Evolutionary conservation across 2,329 filamentous ascomycete genomes (phyloP).

Genomic region (Aspergillus sp.): DNA sequence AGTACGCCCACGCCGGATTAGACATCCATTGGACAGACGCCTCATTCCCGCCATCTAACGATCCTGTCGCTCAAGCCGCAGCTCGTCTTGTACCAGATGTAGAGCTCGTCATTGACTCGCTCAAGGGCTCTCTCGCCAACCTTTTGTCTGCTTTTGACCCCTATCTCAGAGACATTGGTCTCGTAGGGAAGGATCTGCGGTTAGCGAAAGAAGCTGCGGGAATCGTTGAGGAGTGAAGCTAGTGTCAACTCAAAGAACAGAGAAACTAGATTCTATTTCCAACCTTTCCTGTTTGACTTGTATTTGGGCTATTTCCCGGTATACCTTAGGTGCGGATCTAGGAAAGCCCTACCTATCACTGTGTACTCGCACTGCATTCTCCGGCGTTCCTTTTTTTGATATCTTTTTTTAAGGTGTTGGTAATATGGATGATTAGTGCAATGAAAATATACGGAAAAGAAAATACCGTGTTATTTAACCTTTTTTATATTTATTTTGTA

Average conservation of each 20-base stretch:
- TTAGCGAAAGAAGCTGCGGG: slow-evolving; percentile 66
- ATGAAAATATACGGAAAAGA: neutral
- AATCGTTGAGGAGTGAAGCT: slow-evolving; percentile 21
- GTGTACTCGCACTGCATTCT: slow-evolving; percentile 8
- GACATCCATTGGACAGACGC: slow-evolving; percentile 79
- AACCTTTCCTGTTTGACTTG: neutral
- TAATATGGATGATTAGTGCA: neutral
- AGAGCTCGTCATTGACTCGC: slow-evolving; percentile 64
- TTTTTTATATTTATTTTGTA: neutral
- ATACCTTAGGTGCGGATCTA: neutral
- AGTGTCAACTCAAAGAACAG: neutral
- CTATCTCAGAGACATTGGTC: slow-evolving; percentile 68
- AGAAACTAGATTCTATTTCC: neutral
- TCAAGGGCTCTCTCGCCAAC: slow-evolving; percentile 65
- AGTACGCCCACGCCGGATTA: slow-evolving; percentile 54
- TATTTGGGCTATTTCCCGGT: neutral
- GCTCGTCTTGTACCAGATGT: slow-evolving; percentile 60
- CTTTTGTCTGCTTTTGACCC: slow-evolving; percentile 71
- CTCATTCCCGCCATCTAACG: slow-evolving; percentile 47
- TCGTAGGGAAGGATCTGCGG: slow-evolving; percentile 70
- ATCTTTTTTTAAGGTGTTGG: neutral
- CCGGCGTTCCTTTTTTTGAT: slow-evolving; percentile 12
- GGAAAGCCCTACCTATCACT: neutral
- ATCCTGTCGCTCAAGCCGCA: slow-evolving; percentile 29
- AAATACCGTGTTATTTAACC: neutral